A percentile compares a stretch with the other conserved stretches of the same genome.
phyloP scores from a whole-genome alignment of 495 filamentous ascomycete genomes.

The Coniosporium apollinis region DNA sequence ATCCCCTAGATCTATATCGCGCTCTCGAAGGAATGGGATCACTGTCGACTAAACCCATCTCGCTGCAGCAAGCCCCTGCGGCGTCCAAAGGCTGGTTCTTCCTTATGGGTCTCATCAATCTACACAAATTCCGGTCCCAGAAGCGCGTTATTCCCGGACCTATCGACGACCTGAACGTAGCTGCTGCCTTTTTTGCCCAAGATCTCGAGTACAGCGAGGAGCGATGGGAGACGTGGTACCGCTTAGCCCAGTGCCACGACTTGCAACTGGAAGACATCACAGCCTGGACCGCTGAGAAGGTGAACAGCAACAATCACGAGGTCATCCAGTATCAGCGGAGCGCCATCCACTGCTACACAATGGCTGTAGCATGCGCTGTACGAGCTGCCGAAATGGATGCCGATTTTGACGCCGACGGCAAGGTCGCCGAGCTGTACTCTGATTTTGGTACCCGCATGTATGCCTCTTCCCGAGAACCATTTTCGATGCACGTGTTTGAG shows the following conservation, averaged over 20 bases:
- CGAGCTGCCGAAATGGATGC: constrained; percentile 37
- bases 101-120: constrained; percentile 67
- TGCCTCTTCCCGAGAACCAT: constrained; percentile 75
- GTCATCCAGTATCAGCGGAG: constrained; percentile 59
- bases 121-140: constrained; percentile 75
- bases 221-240: constrained; percentile 93
- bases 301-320: constrained; percentile 69
- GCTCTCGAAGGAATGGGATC: constrained; percentile 60
- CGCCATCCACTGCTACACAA: constrained; percentile 84
- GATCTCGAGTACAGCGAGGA: constrained; percentile 74
- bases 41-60: constrained; percentile 34
- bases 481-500: constrained; percentile 53
- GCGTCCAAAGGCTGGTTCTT: constrained; percentile 88
- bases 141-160: constrained; percentile 61
- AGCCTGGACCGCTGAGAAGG: constrained; percentile 88
- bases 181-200: constrained; percentile 61
- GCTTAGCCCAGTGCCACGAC: constrained; percentile 82
- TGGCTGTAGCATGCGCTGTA: constrained; percentile 64
- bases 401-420: constrained; percentile 40
- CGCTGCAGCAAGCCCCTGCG: constrained; percentile 36
- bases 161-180: constrained; percentile 74
- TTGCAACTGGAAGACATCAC: constrained; percentile 80
- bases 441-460: constrained; percentile 87
- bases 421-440: constrained; percentile 67
- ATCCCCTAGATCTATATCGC: constrained; percentile 64